These are phyloP conservation scores for Ceratocystis diversiconidia DNA, from an alignment of 2,329 filamentous ascomycete species.

Conservation along the genomic window DNA sequence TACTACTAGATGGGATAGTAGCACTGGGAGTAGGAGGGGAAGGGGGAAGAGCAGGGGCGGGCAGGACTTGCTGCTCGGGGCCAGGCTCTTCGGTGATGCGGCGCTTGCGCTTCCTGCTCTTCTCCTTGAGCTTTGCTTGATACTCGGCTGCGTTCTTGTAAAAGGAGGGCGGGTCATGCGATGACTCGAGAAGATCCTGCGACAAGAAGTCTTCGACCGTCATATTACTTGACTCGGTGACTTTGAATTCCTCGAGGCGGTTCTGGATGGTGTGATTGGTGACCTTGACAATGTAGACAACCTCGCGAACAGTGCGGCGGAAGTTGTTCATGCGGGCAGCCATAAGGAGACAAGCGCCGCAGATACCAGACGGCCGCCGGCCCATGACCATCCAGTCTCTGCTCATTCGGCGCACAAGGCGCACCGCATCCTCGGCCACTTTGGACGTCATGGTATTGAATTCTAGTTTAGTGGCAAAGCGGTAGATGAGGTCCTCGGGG, in stretches of 20 bases:
- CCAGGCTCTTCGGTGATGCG: constrained; percentile 26
- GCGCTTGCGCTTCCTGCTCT: constrained; percentile 35
- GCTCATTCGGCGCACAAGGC: constrained; percentile 84
- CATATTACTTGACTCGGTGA: constrained; percentile 68
- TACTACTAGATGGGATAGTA: neutral
- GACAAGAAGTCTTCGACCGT: constrained; percentile 77
- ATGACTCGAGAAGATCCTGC: constrained; percentile 55
- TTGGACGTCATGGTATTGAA: constrained; percentile 70
- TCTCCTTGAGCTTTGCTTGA: constrained; percentile 37
- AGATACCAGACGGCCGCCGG: constrained; percentile 82
- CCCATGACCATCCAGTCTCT: constrained; percentile 96
- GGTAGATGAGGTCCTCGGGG: constrained; percentile 78
- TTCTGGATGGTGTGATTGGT: constrained; percentile 86
- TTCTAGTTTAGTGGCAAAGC: constrained; percentile 83
- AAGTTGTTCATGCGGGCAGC: constrained; percentile 98
- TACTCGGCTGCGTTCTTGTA: constrained; percentile 51
- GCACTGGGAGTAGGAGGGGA: neutral
- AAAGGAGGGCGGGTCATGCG: constrained; percentile 71
- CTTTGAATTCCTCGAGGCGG: constrained; percentile 80
- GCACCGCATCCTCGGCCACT: constrained; percentile 76
- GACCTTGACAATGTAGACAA: constrained; percentile 97
- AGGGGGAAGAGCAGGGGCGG: neutral
- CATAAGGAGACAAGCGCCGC: constrained; percentile 84
- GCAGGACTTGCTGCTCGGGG: constrained; percentile 20
- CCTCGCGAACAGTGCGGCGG: constrained; percentile 76